Evolutionary conservation across 148 eudicot species (phyloP).

Genomic region (Rhododendron vialii): DNA sequence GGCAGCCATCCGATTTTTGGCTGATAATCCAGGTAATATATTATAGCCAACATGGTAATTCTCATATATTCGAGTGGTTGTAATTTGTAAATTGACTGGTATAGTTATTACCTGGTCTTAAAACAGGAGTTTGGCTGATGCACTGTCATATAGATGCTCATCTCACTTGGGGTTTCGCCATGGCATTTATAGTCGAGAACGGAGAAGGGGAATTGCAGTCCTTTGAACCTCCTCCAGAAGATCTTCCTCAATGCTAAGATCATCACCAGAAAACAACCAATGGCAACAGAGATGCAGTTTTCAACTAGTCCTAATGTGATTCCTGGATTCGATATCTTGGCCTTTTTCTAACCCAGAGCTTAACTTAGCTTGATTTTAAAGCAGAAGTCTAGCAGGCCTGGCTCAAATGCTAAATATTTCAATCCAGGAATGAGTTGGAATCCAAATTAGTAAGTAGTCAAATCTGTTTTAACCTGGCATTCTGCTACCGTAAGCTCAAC

Average conservation of each 20-base stretch:
- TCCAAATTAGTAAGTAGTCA: not conserved
- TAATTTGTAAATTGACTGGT: not conserved
- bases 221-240: slow-evolving; percentile 65
- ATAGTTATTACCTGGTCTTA: not conserved
- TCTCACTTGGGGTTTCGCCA: slow-evolving; percentile 79
- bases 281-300: not conserved
- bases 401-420: not conserved
- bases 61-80: not conserved
- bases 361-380: not conserved
- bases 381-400: not conserved
- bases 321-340: not conserved
- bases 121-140: slow-evolving; percentile 87
- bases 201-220: slow-evolving; percentile 54
- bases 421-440: not conserved
- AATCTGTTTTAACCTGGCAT: not conserved
- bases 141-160: slow-evolving; percentile 91
- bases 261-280: slow-evolving; percentile 4
- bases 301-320: not conserved
- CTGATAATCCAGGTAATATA: slow-evolving; percentile 90
- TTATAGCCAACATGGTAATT: slow-evolving; percentile 10
- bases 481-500: not conserved
- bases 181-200: slow-evolving; percentile 75
- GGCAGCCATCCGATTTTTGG: slow-evolving; percentile 85
- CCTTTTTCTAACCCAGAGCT: not conserved
- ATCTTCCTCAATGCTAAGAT: slow-evolving; percentile 73